Percentiles rank a stretch among this genome's conserved stretches.
phyloP scores from a whole-genome alignment of 805 yeast genomes.

The Komagataella mondaviorum region DNA sequence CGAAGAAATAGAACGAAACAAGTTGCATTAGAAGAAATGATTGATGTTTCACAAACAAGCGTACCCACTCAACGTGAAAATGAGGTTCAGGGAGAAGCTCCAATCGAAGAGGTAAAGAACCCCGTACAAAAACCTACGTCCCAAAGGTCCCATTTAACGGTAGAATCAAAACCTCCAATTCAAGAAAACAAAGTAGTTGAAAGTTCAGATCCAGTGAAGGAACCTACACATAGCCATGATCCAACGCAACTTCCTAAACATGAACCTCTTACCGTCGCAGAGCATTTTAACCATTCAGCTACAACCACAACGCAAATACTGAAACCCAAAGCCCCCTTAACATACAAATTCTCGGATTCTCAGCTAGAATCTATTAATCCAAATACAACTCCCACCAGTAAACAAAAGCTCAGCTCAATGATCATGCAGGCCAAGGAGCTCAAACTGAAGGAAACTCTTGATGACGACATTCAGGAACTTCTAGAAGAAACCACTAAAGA shows the following conservation, averaged over 20 bases:
- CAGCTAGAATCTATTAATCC: background rate
- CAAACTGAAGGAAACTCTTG: background rate
- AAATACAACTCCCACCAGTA: background rate
- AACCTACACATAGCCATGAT: background rate
- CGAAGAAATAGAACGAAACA: background rate
- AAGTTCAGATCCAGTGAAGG: background rate
- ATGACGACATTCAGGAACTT: background rate
- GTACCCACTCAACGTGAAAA: background rate
- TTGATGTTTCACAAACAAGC: background rate
- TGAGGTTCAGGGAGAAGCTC: background rate
- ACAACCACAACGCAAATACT: background rate
- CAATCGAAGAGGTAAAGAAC: background rate
- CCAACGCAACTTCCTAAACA: background rate
- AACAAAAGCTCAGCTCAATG: background rate
- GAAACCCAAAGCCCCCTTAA: background rate
- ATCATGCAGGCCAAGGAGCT: background rate
- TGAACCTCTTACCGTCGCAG: background rate
- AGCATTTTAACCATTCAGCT: too few species aligned
- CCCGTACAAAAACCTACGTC: too few species aligned
- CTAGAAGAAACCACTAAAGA: background rate
- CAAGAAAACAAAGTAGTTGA: background rate
- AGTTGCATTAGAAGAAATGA: background rate
- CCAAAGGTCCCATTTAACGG: too few species aligned
- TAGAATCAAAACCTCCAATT: background rate
- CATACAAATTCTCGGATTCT: background rate